Evolutionary conservation across 306 rosid genomes (phyloP), one percentile per base, ranked within the genome.

Genomic region (Lathyrus aphaca): DNA sequence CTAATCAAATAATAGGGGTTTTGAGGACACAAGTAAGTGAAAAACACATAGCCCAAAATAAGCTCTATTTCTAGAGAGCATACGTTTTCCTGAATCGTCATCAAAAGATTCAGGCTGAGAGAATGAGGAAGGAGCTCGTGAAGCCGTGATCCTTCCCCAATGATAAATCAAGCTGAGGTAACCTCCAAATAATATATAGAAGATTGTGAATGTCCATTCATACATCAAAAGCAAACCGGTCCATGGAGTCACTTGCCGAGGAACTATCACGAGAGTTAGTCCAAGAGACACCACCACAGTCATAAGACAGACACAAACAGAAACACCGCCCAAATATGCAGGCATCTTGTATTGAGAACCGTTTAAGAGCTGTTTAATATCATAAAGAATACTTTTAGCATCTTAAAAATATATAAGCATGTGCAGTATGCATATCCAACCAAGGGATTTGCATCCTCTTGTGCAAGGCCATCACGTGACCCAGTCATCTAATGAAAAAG

Each of bases 211-310:
- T 23, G 82, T 85, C 99, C 97, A 94, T 77, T 94, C 99, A 44
- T 94, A 94, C 89, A 86, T 81, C 89, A 94, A 84, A 70, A 94
- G 79, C 75, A 94, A 83, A 72, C 99, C 99, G 74, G 95, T 91
- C 97, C 97, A 94, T 43, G 99, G 97, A 83, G 84, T 73, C 73
- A 94, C 96, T 84, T 94, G 99, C 18, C 82, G 87, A 11, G 99
- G 99, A 51, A 94, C 91, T 19, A 84, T 83, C 73, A 76, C 67
- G 68, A 94, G 43, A 30, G 89, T 70, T 65, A 91, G 58, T 16
- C 80, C 92, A 51, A 91, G 91, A 74, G 96, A 83, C 48, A 80
- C 81, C 65, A 82, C 30, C 15, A 85, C 88, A 68, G 80, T 80
- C 85, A 77, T 42, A 68, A 94, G 86, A 86, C 96, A 88, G 75